These are phyloP conservation scores for Triticum urartu DNA, from an alignment of 176 grass and related monocot genomes.

Conservation along the genomic window DNA sequence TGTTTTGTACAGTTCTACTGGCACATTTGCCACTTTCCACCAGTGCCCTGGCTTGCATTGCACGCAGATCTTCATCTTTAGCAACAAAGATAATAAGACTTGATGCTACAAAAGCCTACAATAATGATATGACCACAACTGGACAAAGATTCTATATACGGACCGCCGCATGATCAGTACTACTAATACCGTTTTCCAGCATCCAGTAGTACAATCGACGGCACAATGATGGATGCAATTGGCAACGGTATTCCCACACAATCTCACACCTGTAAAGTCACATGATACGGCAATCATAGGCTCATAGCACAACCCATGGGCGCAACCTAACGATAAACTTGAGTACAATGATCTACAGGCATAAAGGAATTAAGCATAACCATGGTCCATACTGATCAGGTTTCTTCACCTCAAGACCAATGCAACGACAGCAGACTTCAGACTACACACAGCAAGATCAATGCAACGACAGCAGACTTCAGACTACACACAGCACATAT, in stretches of 20 bases:
- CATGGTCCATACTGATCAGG: not conserved
- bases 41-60: not conserved
- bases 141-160: conserved; percentile 4
- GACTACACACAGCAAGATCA: not conserved
- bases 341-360: not conserved
- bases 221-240: conserved; percentile 30
- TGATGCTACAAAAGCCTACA: not conserved
- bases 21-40: not conserved
- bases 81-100: not conserved
- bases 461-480: not conserved
- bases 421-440: not conserved
- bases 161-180: not conserved
- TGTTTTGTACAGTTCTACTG: not conserved
- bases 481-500: conserved; percentile 19
- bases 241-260: not conserved
- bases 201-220: not conserved
- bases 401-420: not conserved
- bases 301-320: not conserved
- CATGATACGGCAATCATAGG: not conserved
- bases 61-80: not conserved
- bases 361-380: conserved; percentile 21
- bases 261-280: conserved; percentile 20
- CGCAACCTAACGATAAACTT: not conserved
- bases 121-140: not conserved
- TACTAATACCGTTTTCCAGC: no score